Evolutionary conservation across 2,329 filamentous ascomycete genomes (phyloP).

Genomic region (Elsinoe australis): DNA sequence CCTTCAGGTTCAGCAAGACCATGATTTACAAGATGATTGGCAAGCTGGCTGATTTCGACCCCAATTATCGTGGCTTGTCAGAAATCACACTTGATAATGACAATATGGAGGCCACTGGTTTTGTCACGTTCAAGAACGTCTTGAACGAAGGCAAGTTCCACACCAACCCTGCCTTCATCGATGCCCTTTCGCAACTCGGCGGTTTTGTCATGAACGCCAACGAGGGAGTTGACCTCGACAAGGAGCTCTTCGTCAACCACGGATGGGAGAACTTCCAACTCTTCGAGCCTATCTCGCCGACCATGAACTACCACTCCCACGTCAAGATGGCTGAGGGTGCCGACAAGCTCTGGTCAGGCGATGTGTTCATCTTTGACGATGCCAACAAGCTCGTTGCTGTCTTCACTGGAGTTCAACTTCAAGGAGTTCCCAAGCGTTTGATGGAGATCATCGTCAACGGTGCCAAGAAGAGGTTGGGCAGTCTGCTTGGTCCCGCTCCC

Average conservation of each 20-base stretch:
- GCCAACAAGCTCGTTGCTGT: conserved; percentile 30
- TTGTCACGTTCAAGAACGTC: conserved; percentile 19
- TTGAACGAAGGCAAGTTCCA: conserved; percentile 20
- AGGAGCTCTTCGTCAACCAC: conserved; percentile 32
- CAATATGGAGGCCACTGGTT: conserved; percentile 31
- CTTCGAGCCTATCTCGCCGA: conserved; percentile 24
- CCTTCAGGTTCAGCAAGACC: conserved; percentile 25
- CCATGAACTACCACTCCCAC: conserved; percentile 28
- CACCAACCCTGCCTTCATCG: conserved; percentile 29
- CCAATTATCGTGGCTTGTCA: conserved; percentile 32
- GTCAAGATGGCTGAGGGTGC: conserved; percentile 25
- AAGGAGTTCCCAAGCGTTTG: conserved; percentile 22
- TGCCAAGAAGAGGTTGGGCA: conserved; percentile 19
- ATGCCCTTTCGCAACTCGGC: conserved; percentile 33
- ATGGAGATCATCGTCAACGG: conserved; percentile 22
- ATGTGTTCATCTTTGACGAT: conserved; percentile 28
- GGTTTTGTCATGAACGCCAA: conserved; percentile 19
- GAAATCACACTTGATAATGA: conserved; percentile 32
- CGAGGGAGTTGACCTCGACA: conserved; percentile 26
- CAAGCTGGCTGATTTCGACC: conserved; percentile 29
- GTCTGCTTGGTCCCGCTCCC: conserved; percentile 3
- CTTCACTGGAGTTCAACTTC: conserved; percentile 26
- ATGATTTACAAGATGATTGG: conserved; percentile 35
- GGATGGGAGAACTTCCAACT: conserved; percentile 29
- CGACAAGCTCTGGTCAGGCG: conserved; percentile 33